Evolutionary conservation across 2,329 filamentous ascomycete genomes (phyloP), one percentile per base, ranked within the genome.

Genomic region (Cladosporium cucumerinum): DNA sequence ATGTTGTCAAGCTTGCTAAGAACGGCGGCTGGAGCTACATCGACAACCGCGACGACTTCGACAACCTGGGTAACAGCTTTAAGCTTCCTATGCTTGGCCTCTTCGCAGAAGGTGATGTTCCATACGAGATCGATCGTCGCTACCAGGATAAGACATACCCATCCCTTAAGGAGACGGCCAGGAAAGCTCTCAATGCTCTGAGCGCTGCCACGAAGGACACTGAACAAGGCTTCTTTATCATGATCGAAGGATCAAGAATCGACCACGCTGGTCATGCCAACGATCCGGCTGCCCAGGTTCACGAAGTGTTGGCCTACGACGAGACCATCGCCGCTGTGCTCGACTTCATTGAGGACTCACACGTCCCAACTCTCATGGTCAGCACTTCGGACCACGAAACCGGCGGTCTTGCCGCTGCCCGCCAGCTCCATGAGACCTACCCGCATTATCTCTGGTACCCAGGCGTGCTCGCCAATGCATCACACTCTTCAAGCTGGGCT

Each of bases 221-320:
- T 67, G 92, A 98, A 49, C 88, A 96, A 78, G 95, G 95, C 5
- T 99, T 98, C 82, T 99, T 99, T 79, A 82, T 99, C 71, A 97
- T 99, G 94, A 96, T 99, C 67, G 95, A 99, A 78, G 95, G 93
- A 5, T 96, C 92, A 72, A 86, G 95, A 49, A 98, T 99, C 72
- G 95, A 99, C 73, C 95, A 99, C 75, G 94, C 95, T 4, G 95
- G 93, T 57, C 84, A 85, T 69, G 81, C 81, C 71, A 85, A 85
- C 68, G 84, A 85, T 68, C 82, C 84, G 4, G 82, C 81, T 21
- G 82, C 82, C 18, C 84, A 86, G 69, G 81, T 85, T 32, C 89
- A 91, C 70, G 95, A 99, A 78, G 94, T 99, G 0, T 82, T 98
- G n/a, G 94, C 93, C 60, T 99, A 96, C 72, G 95, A 99, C 82